Conservation (phyloP, 495 filamentous ascomycete species). For the Hypoxylon fragiforme region DNA sequence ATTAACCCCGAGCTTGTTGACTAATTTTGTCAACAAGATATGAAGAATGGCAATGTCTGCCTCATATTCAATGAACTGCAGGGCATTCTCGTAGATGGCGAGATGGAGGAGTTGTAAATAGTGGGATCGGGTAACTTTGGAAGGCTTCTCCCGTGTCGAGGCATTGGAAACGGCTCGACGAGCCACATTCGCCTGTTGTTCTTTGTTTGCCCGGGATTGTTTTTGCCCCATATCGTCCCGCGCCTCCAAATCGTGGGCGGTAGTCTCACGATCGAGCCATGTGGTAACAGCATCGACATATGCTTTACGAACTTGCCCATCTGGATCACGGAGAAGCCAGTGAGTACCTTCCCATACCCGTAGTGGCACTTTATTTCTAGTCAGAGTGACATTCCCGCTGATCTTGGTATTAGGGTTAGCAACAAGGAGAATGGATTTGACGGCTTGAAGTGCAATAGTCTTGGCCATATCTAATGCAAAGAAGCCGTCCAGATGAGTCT, state of each 20-base stretch:
- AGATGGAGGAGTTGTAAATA: conserved; percentile 87
- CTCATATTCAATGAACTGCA: conserved; percentile 69
- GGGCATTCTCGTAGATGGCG: conserved; percentile 80
- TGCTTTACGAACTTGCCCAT: conserved; percentile 74
- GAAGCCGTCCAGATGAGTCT: conserved; percentile 56
- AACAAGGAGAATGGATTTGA: conserved; percentile 78
- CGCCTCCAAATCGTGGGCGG: conserved; percentile 63
- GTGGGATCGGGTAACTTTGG: conserved; percentile 59
- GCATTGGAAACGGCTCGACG: conserved; percentile 72
- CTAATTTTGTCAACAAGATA: conserved; percentile 69
- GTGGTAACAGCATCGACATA: conserved; percentile 80
- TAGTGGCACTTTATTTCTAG: conserved; percentile 72
- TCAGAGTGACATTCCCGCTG: conserved; percentile 62
- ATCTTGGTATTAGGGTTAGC: conserved; percentile 68
- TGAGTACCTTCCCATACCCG: conserved; percentile 90
- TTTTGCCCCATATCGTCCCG: conserved; percentile 54
- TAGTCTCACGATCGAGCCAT: conserved; percentile 82
- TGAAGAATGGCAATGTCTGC: conserved; percentile 75
- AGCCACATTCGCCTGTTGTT: conserved; percentile 44
- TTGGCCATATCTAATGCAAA: conserved; percentile 77
- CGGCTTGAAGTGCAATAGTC: conserved; percentile 73
- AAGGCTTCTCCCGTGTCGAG: conserved; percentile 59
- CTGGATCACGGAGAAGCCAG: conserved; percentile 79
- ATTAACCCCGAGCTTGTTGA: conserved; percentile 81
- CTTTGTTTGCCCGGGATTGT: conserved; percentile 44